Evolutionary conservation across 1,284 basidiomycete species (phyloP).

Genomic region (Irpex sp.): DNA sequence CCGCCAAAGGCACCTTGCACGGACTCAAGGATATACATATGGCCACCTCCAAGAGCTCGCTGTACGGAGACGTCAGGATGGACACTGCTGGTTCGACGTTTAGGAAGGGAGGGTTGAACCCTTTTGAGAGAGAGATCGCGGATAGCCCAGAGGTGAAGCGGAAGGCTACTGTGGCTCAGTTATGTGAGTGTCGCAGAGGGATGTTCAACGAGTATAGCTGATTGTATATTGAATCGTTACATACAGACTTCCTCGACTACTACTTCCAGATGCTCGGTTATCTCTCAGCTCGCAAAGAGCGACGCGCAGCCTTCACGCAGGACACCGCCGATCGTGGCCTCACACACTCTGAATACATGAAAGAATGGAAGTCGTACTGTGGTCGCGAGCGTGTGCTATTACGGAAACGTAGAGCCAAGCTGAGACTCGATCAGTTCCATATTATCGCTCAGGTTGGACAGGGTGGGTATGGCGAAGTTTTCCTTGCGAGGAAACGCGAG

Average conservation of each 20-base stretch:
- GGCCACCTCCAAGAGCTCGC: conserved; percentile 54
- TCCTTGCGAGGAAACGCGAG: conserved; percentile 86
- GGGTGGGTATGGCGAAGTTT: conserved; percentile 95
- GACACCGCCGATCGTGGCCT: conserved; percentile 72
- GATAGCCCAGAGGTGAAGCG: conserved; percentile 83
- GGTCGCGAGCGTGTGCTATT: conserved; percentile 88
- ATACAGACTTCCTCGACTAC: conserved; percentile 85
- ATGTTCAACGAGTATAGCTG: neutral
- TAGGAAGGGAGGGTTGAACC: conserved; percentile 50
- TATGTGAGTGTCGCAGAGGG: conserved; percentile 57
- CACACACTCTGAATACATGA: conserved; percentile 56
- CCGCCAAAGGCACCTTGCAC: conserved; percentile 49
- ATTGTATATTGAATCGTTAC: conserved; percentile 9
- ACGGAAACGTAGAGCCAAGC: conserved; percentile 82
- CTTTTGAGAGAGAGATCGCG: conserved; percentile 83
- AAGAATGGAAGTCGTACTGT: conserved; percentile 87
- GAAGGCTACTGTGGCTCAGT: conserved; percentile 92
- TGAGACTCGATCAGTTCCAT: conserved; percentile 87
- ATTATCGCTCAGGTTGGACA: conserved; percentile 97
- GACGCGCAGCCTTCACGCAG: conserved; percentile 75
- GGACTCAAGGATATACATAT: conserved; percentile 55
- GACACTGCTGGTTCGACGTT: conserved; percentile 56
- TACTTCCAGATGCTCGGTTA: conserved; percentile 92
- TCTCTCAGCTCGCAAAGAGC: conserved; percentile 76
- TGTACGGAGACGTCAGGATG: conserved; percentile 58